Percentiles rank a stretch among this genome's conserved stretches.
These are phyloP conservation scores for Tetramitus jugosus DNA, from an alignment of 208 protist species.

Conservation along the genomic window DNA sequence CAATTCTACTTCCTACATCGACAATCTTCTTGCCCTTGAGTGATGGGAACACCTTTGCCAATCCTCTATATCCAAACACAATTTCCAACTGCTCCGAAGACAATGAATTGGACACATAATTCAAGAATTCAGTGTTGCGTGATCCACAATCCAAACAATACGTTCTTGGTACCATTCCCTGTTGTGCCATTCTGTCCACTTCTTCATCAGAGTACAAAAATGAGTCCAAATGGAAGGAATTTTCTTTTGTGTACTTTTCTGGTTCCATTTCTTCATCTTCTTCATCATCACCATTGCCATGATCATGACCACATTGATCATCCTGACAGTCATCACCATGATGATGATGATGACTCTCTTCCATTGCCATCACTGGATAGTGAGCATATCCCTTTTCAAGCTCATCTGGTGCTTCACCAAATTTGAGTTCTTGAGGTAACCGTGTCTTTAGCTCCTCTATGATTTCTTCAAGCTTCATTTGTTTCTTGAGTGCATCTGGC, in stretches of 20 bases:
- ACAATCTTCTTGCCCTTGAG: constrained; percentile 23
- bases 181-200: constrained; percentile 26
- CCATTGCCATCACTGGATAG: too few species aligned
- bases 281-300: background rate
- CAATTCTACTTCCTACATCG: constrained; percentile 37
- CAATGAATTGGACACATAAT: constrained; percentile 34
- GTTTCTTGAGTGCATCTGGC: too few species aligned
- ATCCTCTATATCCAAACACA: background rate
- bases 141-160: constrained; percentile 41
- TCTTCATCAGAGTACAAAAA: constrained; percentile 39
- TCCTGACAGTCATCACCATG: background rate
- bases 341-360: too few species aligned
- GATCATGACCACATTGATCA: background rate
- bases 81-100: constrained; percentile 12
- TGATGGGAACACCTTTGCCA: background rate
- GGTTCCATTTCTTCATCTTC: background rate
- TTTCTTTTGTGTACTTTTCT: constrained; percentile 33
- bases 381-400: too few species aligned
- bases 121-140: constrained; percentile 22
- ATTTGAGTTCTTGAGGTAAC: too few species aligned
- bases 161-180: constrained; percentile 23
- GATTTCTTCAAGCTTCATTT: too few species aligned
- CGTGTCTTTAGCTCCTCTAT: too few species aligned
- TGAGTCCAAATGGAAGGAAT: constrained; percentile 35
- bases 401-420: too few species aligned